phyloP scores from a whole-genome alignment of 1,139 yeast genomes.

The Blastobotrys elegans region DNA sequence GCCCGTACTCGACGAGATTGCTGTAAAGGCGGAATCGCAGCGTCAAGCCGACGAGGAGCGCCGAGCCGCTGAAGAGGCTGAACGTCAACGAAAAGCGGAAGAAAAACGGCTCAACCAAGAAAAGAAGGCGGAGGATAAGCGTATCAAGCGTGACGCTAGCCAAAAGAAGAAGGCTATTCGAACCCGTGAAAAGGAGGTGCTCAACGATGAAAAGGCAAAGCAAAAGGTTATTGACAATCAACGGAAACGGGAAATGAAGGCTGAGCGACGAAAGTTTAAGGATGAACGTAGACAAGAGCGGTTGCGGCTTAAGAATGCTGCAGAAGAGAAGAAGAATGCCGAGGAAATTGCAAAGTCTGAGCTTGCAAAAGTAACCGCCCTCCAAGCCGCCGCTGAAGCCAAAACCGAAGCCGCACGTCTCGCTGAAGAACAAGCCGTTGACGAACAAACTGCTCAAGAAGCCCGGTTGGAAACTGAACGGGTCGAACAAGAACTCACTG shows the following conservation, averaged over 20 bases:
- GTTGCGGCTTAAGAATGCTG: slow-evolving; percentile 21
- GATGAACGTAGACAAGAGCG: slow-evolving; percentile 24
- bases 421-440: slow-evolving; percentile 28
- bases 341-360: slow-evolving; percentile 28
- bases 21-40: slow-evolving; percentile 64
- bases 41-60: slow-evolving; percentile 64
- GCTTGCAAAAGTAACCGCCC: slow-evolving; percentile 25
- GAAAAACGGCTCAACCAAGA: slow-evolving; percentile 28
- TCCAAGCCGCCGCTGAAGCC: slow-evolving; percentile 24
- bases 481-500: slow-evolving; percentile 22
- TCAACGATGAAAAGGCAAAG: slow-evolving; percentile 16
- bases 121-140: slow-evolving; percentile 28
- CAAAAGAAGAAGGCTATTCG: slow-evolving; percentile 18
- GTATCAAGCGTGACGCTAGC: slow-evolving; percentile 22
- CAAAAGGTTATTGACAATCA: slow-evolving; percentile 18
- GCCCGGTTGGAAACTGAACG: slow-evolving; percentile 20
- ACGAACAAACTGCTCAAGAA: slow-evolving; percentile 24
- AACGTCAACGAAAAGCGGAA: slow-evolving; percentile 21
- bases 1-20: slow-evolving; percentile 80
- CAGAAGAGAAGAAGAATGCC: slow-evolving; percentile 28
- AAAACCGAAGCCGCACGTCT: slow-evolving; percentile 29
- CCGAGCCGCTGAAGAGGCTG: slow-evolving; percentile 47
- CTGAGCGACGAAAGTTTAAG: slow-evolving; percentile 16
- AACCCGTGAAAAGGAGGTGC: slow-evolving; percentile 17
- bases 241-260: slow-evolving; percentile 24